Evolutionary conservation across 768 basidiomycete genomes (phyloP), one percentile per base, ranked within the genome.

Genomic region (Xanthoconium stramineum): DNA sequence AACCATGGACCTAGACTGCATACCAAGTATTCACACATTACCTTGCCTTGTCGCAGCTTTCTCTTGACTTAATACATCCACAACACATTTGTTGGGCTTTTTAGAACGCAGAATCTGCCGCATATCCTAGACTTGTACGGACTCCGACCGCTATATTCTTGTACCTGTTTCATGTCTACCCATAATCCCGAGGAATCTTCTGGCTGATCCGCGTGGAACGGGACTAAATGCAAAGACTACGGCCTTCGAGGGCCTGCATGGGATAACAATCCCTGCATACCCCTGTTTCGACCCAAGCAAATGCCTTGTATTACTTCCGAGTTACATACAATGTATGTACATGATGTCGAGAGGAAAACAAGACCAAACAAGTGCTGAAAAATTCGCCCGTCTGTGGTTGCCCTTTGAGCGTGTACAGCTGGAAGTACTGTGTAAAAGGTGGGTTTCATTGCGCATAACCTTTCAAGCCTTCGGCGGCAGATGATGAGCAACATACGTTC

Each of bases 401-500:
- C 12, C 40, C 19, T 7, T 42, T 17, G 3, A 11, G 32, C 45
- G 29, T 45, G 37, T 43, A 40, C 19, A 20, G 28, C 36, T 28
- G 12, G 24, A 13, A 13, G n/a, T 7, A 50, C 54, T 30, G 3
- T 8, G 19, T 15, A 39, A 52, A 48, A 47, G 56, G 66, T 67
- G 45, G 19, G 64, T 58, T 39, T 47, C 17, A 32, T 49, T 55
- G 15, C 10, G 3, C 28, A 33, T 32, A 14, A 14, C 19, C 13
- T 49, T 36, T 44, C 35, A 4, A 39, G 40, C 53, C 45, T n/a
- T 2, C 38, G 10, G 20, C 35, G 55, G 59, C 58, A 54, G 15
- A 50, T 74, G 74, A 80, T 85, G 86, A 84, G 80, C 80, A 82
- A 75, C 72, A 72, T 73, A 80, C 73, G 80, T 80, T 69, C 87